Conservation (phyloP, 1,284 basidiomycete genomes). For the Cryptococcus maquisensis region DNA sequence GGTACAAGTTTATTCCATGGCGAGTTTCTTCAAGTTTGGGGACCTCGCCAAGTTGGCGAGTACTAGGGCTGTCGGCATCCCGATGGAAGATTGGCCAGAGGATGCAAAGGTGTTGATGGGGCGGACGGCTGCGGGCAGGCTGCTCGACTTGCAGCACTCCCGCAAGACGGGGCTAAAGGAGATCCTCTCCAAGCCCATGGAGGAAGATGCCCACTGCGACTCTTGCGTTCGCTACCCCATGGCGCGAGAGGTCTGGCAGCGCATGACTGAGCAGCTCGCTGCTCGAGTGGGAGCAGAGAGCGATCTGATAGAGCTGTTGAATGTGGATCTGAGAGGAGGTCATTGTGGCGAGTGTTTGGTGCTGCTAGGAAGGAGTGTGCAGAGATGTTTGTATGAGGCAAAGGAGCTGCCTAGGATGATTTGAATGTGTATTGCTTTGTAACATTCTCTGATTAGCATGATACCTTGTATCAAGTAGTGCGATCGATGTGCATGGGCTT, state of each 20-base stretch:
- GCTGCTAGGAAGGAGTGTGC: constrained; percentile 23
- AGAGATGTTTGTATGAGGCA: constrained; percentile 23
- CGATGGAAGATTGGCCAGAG: constrained; percentile 16
- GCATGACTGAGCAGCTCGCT: constrained; percentile 1
- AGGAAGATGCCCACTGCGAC: constrained; percentile 18
- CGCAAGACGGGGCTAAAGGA: constrained; percentile 17
- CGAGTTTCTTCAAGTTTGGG: constrained; percentile 34
- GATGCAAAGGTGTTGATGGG: constrained; percentile 29
- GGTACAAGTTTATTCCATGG: constrained; percentile 30
- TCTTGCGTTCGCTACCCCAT: constrained; percentile 10
- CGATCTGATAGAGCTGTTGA: constrained; percentile 27
- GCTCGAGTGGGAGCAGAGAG: constrained; percentile 10
- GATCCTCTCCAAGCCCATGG: constrained; percentile 19
- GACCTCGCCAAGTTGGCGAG: constrained; percentile 30
- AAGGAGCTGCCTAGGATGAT: constrained; percentile 17
- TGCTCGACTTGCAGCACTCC: constrained; percentile 16
- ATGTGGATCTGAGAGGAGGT: constrained; percentile 26
- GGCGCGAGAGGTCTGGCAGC: constrained; percentile 19
- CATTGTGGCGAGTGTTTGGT: constrained; percentile 33
- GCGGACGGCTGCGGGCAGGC: constrained; percentile 5
- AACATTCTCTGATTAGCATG: not conserved
- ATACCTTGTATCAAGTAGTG: too few species aligned
- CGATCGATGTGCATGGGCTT: too few species aligned
- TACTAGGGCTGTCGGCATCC: constrained; percentile 12
- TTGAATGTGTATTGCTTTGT: not conserved